Conservation (phyloP, 2,329 filamentous ascomycete genomes). For the Apiospora rasikravindrae region DNA sequence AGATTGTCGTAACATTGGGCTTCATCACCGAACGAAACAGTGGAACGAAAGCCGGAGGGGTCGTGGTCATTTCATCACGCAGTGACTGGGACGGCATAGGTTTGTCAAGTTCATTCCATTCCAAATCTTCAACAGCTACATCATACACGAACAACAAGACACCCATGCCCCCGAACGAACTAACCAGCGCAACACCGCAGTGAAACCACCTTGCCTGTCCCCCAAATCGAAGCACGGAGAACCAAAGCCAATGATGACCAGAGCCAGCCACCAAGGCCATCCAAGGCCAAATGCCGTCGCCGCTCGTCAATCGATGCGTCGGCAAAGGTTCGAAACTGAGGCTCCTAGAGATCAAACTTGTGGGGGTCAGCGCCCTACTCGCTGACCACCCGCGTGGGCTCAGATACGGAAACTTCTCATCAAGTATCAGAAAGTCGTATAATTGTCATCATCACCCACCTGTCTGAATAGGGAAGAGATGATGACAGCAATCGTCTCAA, state of each 20-base stretch:
- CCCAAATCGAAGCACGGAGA: background rate
- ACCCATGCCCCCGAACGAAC: background rate
- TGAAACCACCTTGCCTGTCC: background rate
- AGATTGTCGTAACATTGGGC: background rate
- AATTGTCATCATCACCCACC: background rate
- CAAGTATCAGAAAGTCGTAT: background rate
- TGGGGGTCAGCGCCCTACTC: background rate
- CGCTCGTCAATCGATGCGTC: background rate
- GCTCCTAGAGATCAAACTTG: background rate
- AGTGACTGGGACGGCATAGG: background rate
- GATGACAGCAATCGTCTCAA: background rate
- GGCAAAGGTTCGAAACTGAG: background rate
- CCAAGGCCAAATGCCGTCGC: background rate
- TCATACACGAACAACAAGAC: background rate
- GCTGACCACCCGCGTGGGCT: background rate
- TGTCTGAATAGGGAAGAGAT: background rate
- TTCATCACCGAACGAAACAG: too few relatives aligned
- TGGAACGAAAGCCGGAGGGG: too few relatives aligned
- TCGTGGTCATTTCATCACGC: background rate
- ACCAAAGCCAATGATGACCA: background rate
- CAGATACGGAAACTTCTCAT: background rate
- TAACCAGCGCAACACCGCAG: background rate
- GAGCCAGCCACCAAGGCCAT: background rate
- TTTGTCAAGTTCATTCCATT: background rate
- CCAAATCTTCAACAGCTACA: background rate